Conservation (phyloP, 768 basidiomycete genomes). For the Exidia glandulosa region DNA sequence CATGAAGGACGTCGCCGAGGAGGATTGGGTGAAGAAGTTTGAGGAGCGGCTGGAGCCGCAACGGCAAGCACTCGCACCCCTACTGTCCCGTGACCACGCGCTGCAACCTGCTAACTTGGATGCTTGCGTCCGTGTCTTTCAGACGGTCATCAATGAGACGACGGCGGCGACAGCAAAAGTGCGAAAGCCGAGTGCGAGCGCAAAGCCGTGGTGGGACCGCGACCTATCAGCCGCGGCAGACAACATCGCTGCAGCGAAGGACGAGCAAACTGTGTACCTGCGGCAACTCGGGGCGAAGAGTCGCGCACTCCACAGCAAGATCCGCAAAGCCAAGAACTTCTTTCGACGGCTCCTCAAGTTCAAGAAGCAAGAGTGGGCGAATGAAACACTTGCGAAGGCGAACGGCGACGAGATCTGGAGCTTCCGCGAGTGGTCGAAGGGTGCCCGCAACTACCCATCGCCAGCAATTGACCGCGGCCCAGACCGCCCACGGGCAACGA, state of each 20-base stretch:
- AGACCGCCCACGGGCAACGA: neutral
- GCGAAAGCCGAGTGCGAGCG: neutral
- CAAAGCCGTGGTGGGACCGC: neutral
- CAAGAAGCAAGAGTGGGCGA: neutral
- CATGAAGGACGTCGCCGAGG: neutral
- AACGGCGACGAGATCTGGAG: neutral
- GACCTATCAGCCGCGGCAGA: neutral
- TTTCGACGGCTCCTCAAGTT: neutral
- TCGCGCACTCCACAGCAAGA: neutral
- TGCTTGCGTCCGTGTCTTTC: neutral
- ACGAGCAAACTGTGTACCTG: neutral
- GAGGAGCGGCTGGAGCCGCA: neutral
- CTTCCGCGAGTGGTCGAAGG: neutral
- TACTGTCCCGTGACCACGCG: neutral
- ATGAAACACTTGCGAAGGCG: neutral
- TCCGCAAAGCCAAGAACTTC: neutral
- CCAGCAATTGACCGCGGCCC: neutral
- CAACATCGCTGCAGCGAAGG: neutral
- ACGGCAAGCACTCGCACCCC: neutral
- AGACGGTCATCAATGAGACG: neutral
- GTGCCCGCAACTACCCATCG: slow-evolving; percentile 1
- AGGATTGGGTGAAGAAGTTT: neutral
- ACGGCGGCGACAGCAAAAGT: neutral
- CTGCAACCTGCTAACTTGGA: neutral
- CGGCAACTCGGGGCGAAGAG: neutral